Base-by-base conservation (phyloP, 768 basidiomycete genomes). In the Tulasnella sp. region DNA sequence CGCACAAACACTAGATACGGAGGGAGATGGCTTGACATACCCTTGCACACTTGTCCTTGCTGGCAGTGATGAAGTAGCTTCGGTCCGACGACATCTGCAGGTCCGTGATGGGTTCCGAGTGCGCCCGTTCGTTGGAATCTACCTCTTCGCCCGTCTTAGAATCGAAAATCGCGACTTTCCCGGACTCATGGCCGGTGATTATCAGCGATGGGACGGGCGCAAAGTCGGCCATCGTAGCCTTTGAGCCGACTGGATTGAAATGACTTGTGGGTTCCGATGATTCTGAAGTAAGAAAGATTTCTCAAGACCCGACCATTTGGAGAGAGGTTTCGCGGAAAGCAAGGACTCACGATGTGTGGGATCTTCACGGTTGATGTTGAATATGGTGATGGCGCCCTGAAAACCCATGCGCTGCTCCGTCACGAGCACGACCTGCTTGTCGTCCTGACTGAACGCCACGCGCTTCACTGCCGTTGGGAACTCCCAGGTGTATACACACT, bases 401-500 rank as follows among this genome's bases (percentile, higher is more conserved):
- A 81, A 73, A 0, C 94, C 96, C 87, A 92, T 92, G 57, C 96
- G 85, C 73, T 96, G 92, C 72, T 98, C 96, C 1, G 96, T 98
- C 66, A 97, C 89, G 68, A 89, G 92, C 24, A 97, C 84, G 31
- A 98, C 76, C 66, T 82, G 80, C 22, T 80, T 78, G 68, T 87
- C 89, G 65, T 88, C 84, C 59, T 87, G 86, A 71, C 80, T 91
- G 77, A 94, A 97, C 5, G 83, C 80, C 22, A 98, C 94, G 46
- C 94, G 78, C 78, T 97, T 98, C 65, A 99, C 89, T 3, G 96
- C 96, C 0, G 94, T 98, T 34, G 89, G 88, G 78, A 96, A 97
- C 71, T 98, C 94, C 96, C 96, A 99, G 2, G 80, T 85, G 70
- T 84, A 89, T 27, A 99, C 76, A 68, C 90, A 92, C 73, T 96